Conservation (phyloP, 2,329 filamentous ascomycete species). For the Aureobasidium sp. region DNA sequence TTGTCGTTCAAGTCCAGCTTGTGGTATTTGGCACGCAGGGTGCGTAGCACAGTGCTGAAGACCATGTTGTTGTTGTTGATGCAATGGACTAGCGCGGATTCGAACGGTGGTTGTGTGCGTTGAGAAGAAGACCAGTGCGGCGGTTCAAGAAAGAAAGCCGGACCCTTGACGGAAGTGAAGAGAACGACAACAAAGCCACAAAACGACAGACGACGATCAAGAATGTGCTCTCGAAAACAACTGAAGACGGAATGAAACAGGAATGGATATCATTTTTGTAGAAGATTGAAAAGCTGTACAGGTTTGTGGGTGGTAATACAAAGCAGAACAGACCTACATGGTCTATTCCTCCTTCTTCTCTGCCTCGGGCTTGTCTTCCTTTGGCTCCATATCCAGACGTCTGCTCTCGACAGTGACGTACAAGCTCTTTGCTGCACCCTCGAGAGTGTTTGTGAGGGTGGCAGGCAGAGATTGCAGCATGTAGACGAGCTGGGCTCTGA, state of each 20-base stretch:
- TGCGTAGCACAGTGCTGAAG: not conserved
- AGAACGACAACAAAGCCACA: not conserved
- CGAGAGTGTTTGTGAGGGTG: slow-evolving; percentile 68
- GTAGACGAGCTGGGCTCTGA: slow-evolving; percentile 72
- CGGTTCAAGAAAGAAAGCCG: not conserved
- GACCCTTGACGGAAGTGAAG: not conserved
- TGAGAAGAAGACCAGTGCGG: not conserved
- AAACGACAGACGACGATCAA: not conserved
- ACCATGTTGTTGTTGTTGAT: not conserved
- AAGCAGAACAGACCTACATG: not conserved
- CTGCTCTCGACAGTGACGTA: slow-evolving; percentile 85
- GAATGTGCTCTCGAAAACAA: not conserved
- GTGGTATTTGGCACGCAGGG: not conserved
- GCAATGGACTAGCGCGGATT: not conserved
- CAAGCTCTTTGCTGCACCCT: slow-evolving; percentile 71
- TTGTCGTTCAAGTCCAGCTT: not conserved
- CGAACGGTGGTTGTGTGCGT: not conserved
- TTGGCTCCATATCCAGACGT: slow-evolving; percentile 65
- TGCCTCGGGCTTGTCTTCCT: slow-evolving; percentile 35
- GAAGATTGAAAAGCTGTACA: slow-evolving; percentile 9
- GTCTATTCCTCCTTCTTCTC: slow-evolving; percentile 13
- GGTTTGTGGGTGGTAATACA: slow-evolving; percentile 10
- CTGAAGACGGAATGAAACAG: not conserved
- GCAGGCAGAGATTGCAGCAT: slow-evolving; percentile 76
- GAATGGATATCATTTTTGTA: slow-evolving; percentile 12